Evolutionary conservation across 805 yeast species (phyloP), one percentile per base, ranked within the genome.

Genomic region (Dipodascus albidus): DNA sequence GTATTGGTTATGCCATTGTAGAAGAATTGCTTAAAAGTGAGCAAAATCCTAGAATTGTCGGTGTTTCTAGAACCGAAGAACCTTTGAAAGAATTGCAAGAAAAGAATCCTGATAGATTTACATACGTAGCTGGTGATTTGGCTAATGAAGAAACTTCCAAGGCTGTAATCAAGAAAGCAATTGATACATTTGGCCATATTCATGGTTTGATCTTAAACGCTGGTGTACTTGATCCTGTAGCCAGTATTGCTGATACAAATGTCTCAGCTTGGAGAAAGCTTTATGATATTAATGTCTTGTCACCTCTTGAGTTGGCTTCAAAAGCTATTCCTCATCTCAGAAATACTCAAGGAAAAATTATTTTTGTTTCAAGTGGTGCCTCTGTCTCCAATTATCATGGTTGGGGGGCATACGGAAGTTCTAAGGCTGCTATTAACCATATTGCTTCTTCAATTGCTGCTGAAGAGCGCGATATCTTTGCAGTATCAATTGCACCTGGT

Each of bases 281-380:
- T 27, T 89, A 78, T 62, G 87, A 89, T 50, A 71, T 90, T 58
- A 90, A 91, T 64, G 78, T 85, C 65, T 88, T 89, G 65, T 78
- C 95, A 3, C 76, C 83, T 2, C 84, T 88, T 3, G 74, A 75
- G 2, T 70, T 88, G 58, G 78, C 83, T 9, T 58, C 72, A 21
- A 57, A 52, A 35, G 55, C 85, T 0, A 66, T 86, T 49, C 89
- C 91, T 0, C 70, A 76, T 38, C 70, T 91, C 58, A 70, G 77
- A 41, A 65, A 71, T 51, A 57, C 80, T 2, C 69, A 75, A 14
- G 96, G 96, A 0, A 76, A 73, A 47, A 74, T 85, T 38, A 73
- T 91, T n/a, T 80, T 84, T 53, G 96, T 90, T 0, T 85, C 95
- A 19, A 87, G 96, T 1, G 97, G 96, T 3, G 97, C 98, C 0